These are phyloP conservation scores for Botrytis elliptica DNA, from an alignment of 2,329 filamentous ascomycete genomes.

Conservation along the genomic window DNA sequence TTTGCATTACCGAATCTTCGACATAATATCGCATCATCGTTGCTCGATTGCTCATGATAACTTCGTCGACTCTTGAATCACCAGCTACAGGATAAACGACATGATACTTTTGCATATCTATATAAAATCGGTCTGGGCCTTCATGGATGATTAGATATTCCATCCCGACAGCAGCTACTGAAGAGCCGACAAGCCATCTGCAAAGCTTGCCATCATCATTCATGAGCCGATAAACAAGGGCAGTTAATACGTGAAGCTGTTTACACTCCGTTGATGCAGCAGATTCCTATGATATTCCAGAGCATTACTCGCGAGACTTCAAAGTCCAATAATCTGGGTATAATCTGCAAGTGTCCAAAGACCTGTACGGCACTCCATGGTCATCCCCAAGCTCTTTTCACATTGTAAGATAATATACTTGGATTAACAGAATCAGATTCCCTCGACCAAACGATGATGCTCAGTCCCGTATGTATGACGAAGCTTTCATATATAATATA, in stretches of 20 bases:
- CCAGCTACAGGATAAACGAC: neutral
- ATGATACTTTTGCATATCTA: neutral
- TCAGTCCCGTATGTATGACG: no score
- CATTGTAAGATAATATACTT: neutral
- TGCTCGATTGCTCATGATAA: neutral
- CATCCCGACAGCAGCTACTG: neutral
- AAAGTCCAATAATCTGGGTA: neutral
- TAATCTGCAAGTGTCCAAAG: neutral
- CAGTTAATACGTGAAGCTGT: neutral
- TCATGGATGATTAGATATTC: fast-evolving
- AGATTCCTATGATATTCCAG: no score
- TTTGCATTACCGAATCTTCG: neutral
- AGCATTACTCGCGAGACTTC: neutral
- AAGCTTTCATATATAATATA: neutral
- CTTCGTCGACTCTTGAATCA: neutral
- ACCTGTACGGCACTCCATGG: no score
- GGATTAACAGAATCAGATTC: no score
- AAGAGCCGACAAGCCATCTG: neutral
- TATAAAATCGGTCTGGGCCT: fast-evolving
- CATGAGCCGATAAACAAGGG: neutral
- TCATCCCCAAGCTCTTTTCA: fast-evolving
- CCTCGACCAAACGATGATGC: neutral
- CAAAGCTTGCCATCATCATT: neutral
- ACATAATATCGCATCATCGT: neutral
- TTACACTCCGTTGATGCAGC: neutral